phyloP scores from a whole-genome alignment of 257 asterid genomes.

The Solanum tarijense region DNA sequence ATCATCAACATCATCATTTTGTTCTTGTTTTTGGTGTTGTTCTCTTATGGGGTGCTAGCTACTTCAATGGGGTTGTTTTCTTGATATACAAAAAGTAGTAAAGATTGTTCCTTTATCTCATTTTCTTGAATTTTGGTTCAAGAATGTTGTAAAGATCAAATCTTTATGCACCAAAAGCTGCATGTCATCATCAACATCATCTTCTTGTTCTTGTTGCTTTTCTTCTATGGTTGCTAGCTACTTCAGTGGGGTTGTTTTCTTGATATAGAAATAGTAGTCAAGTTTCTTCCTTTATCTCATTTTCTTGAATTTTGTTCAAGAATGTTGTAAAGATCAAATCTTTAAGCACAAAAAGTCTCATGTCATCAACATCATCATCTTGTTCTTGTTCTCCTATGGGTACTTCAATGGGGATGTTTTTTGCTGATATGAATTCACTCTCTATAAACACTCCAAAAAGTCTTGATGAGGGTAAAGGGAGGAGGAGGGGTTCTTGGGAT shows the following conservation, averaged over 20 bases:
- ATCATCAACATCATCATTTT: neutral
- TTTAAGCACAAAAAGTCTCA: neutral
- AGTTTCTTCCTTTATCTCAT: neutral
- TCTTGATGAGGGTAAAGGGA: neutral
- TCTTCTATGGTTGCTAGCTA: neutral
- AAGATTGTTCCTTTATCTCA: neutral
- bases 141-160: neutral
- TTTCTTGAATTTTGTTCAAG: neutral
- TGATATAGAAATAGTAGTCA: neutral
- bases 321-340: neutral
- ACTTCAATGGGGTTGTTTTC: slow-evolving; percentile 25
- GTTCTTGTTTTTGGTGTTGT: neutral
- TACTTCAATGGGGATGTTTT: slow-evolving; percentile 30
- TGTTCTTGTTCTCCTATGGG: slow-evolving; percentile 4
- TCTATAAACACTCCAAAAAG: slow-evolving; percentile 12
- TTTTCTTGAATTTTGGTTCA: neutral
- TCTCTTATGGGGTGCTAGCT: neutral
- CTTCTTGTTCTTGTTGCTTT: neutral
- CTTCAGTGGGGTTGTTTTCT: slow-evolving; percentile 25
- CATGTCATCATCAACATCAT: neutral
- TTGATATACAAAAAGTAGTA: neutral
- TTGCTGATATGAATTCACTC: slow-evolving; percentile 27
- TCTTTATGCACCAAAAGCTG: neutral
- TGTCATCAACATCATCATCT: neutral
- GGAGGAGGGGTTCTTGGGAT: slow-evolving; percentile 6